Evolutionary conservation across 164 flowering plant genomes (phyloP), one percentile per base, ranked within the genome.

Genomic region (Paratinospora sagittata): DNA sequence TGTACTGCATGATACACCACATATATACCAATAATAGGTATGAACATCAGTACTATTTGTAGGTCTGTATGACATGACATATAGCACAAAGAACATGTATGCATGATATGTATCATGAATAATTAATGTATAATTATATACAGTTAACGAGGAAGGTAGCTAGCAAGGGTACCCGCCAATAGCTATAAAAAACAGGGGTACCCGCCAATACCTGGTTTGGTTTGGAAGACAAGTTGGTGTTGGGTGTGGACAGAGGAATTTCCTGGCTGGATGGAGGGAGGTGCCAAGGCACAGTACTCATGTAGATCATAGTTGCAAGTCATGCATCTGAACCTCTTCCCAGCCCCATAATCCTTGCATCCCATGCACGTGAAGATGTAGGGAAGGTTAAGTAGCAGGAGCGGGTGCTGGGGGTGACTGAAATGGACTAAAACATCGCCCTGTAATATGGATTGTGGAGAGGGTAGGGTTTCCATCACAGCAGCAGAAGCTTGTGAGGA

Each of bases 301-400:
- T 93, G 98, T 0, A 90, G 81, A 81, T 91, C 86, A 70, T 78
- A 85, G 67, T 91, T 81, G 62, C 97, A 93, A 8, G 43, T 75
- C n/a, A 26, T 82, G 81, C 98, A 93, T 3, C 73, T 66, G 78
- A 80, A 89, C 67, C 89, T 77, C 43, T 60, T 75, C 55, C 97
- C 96, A 1, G 95, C 86, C 16, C 97, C 98, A 24, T 73, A 80
- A 52, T 93, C 98, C 78, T 86, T 88, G 86, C 98, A 93, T 36
- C 90, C 92, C 63, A 66, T 66, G 81, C 98, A 90, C 23, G 81
- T 84, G 76, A 87, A 93, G 17, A 81, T 81, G 27, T 86, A 84
- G 2, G 85, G 81, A 36, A 69, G 67, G 67, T 27, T 66, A 1
- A 88, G 66, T 45, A 60, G 78, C 1, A 64, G 41, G 1, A 90